Evolutionary conservation across 2,329 filamentous ascomycete genomes (phyloP).

Genomic region (Geosmithia morbida): DNA sequence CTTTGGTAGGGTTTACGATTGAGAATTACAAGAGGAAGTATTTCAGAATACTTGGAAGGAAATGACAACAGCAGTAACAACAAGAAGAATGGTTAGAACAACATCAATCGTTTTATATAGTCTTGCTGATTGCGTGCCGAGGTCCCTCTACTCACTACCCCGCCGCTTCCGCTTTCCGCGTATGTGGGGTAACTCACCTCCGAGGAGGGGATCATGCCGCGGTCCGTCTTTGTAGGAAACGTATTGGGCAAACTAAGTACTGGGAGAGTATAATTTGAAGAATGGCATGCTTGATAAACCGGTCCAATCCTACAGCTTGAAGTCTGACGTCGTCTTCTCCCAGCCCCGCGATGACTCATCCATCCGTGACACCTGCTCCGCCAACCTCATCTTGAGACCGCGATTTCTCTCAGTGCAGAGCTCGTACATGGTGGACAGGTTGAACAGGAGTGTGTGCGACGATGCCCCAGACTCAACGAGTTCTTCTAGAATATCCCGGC

Average conservation of each 20-base stretch:
- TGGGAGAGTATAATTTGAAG: too few relatives aligned
- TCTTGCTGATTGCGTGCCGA: background rate
- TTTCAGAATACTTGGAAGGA: background rate
- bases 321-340: constrained; percentile 59
- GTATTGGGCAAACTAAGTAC: too few relatives aligned
- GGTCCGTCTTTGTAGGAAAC: background rate
- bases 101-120: background rate
- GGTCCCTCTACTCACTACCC: constrained; percentile 3
- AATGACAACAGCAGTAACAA: too few relatives aligned
- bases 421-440: constrained; percentile 83
- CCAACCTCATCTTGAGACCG: constrained; percentile 54
- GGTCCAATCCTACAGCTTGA: constrained; percentile 46
- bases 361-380: constrained; percentile 51
- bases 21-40: background rate
- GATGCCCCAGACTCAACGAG: constrained; percentile 47
- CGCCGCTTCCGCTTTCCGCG: background rate
- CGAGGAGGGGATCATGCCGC: background rate
- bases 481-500: constrained; percentile 49
- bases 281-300: too few relatives aligned
- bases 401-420: constrained; percentile 68
- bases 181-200: constrained; percentile 8
- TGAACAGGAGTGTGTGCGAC: constrained; percentile 76
- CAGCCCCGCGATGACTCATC: constrained; percentile 44
- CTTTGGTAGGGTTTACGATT: background rate
- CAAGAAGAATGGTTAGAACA: background rate